Conservation (phyloP, 1,284 basidiomycete species). For the Butyriboletus appendiculatus region DNA sequence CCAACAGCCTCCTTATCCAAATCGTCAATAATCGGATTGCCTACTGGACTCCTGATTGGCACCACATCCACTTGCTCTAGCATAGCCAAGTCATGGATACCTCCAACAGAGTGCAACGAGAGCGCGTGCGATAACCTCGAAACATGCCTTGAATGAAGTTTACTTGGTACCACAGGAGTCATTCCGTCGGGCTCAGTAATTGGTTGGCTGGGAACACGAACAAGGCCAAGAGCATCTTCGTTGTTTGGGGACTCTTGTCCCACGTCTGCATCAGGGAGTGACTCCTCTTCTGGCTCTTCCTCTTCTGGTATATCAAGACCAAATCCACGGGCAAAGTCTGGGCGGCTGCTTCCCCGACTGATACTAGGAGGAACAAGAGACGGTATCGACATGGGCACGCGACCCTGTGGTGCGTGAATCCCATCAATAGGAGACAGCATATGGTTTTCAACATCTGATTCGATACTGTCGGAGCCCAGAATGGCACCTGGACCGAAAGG, state of each 20-base stretch:
- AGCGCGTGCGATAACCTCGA: conserved; percentile 66
- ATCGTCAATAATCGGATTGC: conserved; percentile 37
- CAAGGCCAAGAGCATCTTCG: conserved; percentile 17
- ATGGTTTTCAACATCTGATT: conserved; percentile 20
- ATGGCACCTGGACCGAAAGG: conserved; percentile 60
- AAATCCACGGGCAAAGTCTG: conserved; percentile 76
- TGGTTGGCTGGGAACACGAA: conserved; percentile 18
- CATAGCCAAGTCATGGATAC: conserved; percentile 36
- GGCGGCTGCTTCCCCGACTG: conserved; percentile 53
- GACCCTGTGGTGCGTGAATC: conserved; percentile 62
- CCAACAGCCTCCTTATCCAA: conserved; percentile 53
- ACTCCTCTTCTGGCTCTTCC: conserved; percentile 44
- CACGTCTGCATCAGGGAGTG: conserved; percentile 25
- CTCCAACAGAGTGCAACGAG: conserved; percentile 64
- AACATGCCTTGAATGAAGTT: conserved; percentile 67
- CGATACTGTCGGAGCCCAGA: conserved; percentile 52
- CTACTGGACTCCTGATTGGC: conserved; percentile 31
- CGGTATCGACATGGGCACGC: conserved; percentile 49
- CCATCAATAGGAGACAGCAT: conserved; percentile 27
- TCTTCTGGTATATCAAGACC: conserved; percentile 77
- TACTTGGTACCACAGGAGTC: conserved; percentile 50
- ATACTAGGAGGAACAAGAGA: conserved; percentile 49
- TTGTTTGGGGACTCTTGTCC: conserved; percentile 32
- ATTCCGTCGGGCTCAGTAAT: conserved; percentile 35
- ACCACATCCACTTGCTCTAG: conserved; percentile 33